A percentile compares a stretch with the other conserved stretches of the same genome.
These are phyloP conservation scores for Camellia japonica DNA, from an alignment of 148 eudicot genomes.

Conservation along the genomic window DNA sequence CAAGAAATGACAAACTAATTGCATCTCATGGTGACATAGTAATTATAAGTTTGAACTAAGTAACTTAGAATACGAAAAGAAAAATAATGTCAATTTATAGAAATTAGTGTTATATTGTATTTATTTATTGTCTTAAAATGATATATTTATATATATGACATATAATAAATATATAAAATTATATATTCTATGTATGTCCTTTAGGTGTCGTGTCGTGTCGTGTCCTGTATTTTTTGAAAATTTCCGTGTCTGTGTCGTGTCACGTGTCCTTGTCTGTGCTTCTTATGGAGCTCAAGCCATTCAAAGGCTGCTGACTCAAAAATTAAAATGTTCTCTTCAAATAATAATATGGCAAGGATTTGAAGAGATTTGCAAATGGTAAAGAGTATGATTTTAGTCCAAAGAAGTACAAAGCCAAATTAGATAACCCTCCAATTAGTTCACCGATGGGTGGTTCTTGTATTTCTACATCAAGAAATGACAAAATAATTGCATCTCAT, in stretches of 20 bases:
- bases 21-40: background rate
- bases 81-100: too few species aligned
- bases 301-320: slow-evolving; percentile 14
- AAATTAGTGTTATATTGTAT: too few species aligned
- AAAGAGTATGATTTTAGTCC: slow-evolving; percentile 10
- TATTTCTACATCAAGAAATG: slow-evolving; percentile 7
- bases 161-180: too few species aligned
- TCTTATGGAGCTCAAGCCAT: background rate
- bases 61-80: too few species aligned
- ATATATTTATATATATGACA: too few species aligned
- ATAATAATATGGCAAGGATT: slow-evolving; percentile 4
- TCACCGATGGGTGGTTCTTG: slow-evolving; percentile 13
- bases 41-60: too few species aligned
- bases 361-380: slow-evolving; percentile 18
- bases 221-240: too few species aligned
- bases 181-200: too few species aligned
- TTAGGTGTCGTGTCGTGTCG: too few species aligned
- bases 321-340: slow-evolving; percentile 6
- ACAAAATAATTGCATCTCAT: background rate
- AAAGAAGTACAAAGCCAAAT: slow-evolving; percentile 19
- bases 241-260: too few species aligned
- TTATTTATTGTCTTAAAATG: too few species aligned
- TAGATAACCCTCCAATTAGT: slow-evolving; percentile 9
- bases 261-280: too few species aligned
- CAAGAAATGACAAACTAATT: slow-evolving; percentile 4